Evolutionary conservation across 371 early-diverging fungal species (phyloP), one percentile per base, ranked within the genome.

Genomic region (Mucor piriformis): DNA sequence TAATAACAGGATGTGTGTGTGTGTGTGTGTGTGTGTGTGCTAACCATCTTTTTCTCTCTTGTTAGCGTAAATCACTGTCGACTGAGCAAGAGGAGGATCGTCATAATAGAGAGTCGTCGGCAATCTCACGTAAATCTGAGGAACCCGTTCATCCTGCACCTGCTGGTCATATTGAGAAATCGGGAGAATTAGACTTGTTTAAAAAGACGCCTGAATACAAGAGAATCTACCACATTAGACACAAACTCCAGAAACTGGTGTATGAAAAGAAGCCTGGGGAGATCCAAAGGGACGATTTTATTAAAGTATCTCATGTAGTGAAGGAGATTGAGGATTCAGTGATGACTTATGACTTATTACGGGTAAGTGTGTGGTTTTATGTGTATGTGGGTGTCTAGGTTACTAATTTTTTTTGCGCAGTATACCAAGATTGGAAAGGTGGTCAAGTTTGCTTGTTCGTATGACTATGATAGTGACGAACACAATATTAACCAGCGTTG

Each of bases 401-500:
- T n/a, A n/a, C n/a, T n/a, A n/a, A n/a, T n/a, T n/a, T n/a, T n/a
- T n/a, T n/a, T n/a, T n/a, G n/a, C n/a, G n/a, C n/a, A 74, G 74
- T 64, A 74, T 61, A 74, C 74, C 63, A 74, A 74, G 59, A 65
- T 74, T 57, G 74, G 70, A 49, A 74, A 74, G 53, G 74, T 74
- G 2, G 57, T 74, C 27, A 74, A 70, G 40, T 57, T 56, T 48
- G 70, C 68, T 42, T 70, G 68, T 23, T 38, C 59, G 4, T 66
- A 70, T 54, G 44, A 54, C 37, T 74, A 61, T 54, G 67, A 60
- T 21, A 58, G 60, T 3, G 68, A 74, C 24, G 59, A 67, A 35
- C 58, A 57, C 46, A 56, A 68, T 16, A 62, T 73, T n/a, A 66
- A 59, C 37, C 54, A 69, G 34, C 66, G 73, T 24, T 68, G 66